Evolutionary conservation across 495 filamentous ascomycete genomes (phyloP).

Genomic region (Peziza echinospora): DNA sequence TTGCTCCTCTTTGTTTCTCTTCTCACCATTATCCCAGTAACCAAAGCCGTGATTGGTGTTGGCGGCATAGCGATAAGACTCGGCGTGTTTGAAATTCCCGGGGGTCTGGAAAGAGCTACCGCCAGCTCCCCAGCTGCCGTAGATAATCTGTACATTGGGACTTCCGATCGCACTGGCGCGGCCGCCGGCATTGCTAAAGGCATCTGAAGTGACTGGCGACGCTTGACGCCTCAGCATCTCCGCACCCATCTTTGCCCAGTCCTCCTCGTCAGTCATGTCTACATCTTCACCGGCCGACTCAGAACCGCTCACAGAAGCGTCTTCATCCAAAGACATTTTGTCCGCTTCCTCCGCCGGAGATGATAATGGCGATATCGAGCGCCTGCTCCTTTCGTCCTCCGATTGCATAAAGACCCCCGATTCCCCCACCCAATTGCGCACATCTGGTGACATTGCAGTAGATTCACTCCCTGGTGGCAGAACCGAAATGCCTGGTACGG

Average conservation of each 20-base stretch:
- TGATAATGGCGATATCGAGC: conserved; percentile 15
- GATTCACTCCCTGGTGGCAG: not conserved
- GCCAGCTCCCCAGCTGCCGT: conserved; percentile 3
- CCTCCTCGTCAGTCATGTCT: conserved; percentile 88
- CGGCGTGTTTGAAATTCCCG: not conserved
- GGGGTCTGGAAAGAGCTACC: not conserved
- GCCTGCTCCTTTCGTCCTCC: conserved; percentile 26
- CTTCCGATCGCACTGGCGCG: conserved; percentile 6
- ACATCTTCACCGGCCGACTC: conserved; percentile 50
- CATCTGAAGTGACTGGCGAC: conserved; percentile 17
- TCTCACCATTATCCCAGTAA: conserved; percentile 1
- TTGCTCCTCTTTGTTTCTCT: conserved; percentile 15
- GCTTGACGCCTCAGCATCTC: conserved; percentile 41
- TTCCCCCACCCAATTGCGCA: conserved; percentile 24
- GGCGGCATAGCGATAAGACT: not conserved
- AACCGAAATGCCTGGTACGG: not conserved
- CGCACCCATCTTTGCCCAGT: conserved; percentile 82
- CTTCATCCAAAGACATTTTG: conserved; percentile 85
- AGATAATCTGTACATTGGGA: conserved; percentile 5
- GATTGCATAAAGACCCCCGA: conserved; percentile 52
- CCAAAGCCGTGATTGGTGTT: not conserved
- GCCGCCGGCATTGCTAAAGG: conserved; percentile 8
- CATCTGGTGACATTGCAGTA: not conserved
- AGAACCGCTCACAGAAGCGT: conserved; percentile 49
- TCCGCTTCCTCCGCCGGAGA: conserved; percentile 55